Evolutionary conservation across 73 alveolate species (phyloP).

Genomic region (Paramecium bursaria): DNA sequence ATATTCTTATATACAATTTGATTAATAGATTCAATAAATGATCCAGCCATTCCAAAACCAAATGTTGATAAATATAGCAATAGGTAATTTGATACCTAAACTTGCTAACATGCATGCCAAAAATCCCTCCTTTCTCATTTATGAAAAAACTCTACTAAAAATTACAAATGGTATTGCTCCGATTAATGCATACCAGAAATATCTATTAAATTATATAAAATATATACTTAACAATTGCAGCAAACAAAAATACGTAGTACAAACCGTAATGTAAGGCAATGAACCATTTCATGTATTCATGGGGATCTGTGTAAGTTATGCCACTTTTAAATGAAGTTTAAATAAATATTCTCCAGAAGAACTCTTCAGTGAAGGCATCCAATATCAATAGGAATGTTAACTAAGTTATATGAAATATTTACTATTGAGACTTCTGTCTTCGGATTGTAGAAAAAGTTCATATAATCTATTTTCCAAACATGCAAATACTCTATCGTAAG

Average conservation of each 20-base stretch:
- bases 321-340: slow-evolving; percentile 30
- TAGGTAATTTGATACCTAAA: slow-evolving; percentile 24
- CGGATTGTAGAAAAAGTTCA: slow-evolving; percentile 46
- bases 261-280: slow-evolving; percentile 57
- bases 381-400: slow-evolving; percentile 20
- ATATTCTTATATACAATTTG: too few species aligned
- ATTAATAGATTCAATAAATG: slow-evolving; percentile 43
- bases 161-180: slow-evolving; percentile 53
- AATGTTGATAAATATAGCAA: slow-evolving; percentile 17
- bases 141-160: slow-evolving; percentile 40
- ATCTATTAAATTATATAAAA: not conserved
- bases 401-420: not conserved
- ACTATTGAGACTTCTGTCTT: slow-evolving; percentile 19
- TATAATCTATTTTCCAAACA: slow-evolving; percentile 18
- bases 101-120: slow-evolving; percentile 11
- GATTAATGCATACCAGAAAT: slow-evolving; percentile 9
- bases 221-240: slow-evolving; percentile 14
- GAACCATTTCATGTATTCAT: slow-evolving; percentile 31
- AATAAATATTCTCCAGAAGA: slow-evolving; percentile 40
- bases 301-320: slow-evolving; percentile 36
- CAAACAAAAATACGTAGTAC: slow-evolving; percentile 13
- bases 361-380: slow-evolving; percentile 49
- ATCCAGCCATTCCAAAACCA: slow-evolving; percentile 59
- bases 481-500: slow-evolving; percentile 11
- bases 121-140: not conserved